Evolutionary conservation across 164 flowering plant species (phyloP).

Genomic region (Macadamia integrifolia): DNA sequence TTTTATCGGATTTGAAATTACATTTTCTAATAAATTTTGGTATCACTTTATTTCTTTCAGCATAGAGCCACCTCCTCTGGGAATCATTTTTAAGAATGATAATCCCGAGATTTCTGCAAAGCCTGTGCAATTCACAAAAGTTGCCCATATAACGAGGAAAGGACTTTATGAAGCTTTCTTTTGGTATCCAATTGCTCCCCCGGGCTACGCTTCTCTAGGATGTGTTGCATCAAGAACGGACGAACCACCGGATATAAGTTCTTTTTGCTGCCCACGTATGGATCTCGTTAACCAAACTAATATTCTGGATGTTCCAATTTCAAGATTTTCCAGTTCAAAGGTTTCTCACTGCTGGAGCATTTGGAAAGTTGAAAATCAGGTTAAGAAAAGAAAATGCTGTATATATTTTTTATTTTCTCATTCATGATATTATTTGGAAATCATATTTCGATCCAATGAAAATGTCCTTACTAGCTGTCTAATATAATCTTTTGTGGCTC

Average conservation of each 20-base stretch:
- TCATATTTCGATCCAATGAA: neutral
- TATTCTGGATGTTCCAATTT: constrained; percentile 64
- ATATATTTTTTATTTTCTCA: neutral
- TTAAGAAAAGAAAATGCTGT: constrained; percentile 10
- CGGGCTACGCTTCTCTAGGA: constrained; percentile 96
- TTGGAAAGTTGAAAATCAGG: constrained; percentile 99
- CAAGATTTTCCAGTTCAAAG: constrained; percentile 64
- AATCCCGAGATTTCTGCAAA: constrained; percentile 71
- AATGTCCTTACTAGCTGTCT: neutral
- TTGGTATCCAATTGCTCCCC: constrained; percentile 97
- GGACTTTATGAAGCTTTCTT: constrained; percentile 83
- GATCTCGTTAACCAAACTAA: constrained; percentile 83
- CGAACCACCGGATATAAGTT: constrained; percentile 57
- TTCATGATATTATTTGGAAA: neutral
- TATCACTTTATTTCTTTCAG: constrained; percentile 34
- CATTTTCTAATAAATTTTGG: constrained; percentile 1
- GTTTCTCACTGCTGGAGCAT: constrained; percentile 86
- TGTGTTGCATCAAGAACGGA: constrained; percentile 70
- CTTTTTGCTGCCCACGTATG: constrained; percentile 83
- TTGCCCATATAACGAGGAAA: constrained; percentile 67
- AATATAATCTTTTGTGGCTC: neutral
- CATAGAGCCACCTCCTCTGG: constrained; percentile 91
- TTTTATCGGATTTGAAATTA: neutral
- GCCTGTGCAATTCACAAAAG: constrained; percentile 85
- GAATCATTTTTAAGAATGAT: constrained; percentile 69